Percentiles rank a stretch among this genome's conserved stretches.
Conservation (phyloP, 225 moss, liverwort and hornwort genomes). For the Neckera pumila region DNA sequence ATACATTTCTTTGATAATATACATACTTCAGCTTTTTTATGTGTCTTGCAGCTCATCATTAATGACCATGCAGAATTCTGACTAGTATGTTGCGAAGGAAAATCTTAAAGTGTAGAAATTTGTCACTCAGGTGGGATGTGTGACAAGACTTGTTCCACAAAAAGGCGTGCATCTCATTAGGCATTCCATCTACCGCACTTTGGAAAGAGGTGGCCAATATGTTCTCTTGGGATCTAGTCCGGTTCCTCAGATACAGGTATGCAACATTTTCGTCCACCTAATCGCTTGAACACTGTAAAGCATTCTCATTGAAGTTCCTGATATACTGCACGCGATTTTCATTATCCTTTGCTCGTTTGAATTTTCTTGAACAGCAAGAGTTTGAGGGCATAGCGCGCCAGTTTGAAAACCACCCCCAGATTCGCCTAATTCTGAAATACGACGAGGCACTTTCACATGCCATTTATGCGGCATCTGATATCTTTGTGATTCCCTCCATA, state of each 20-base stretch:
- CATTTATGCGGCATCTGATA: slow-evolving; percentile 88
- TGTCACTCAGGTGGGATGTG: slow-evolving; percentile 73
- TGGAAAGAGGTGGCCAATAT: slow-evolving; percentile 88
- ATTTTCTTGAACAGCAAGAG: slow-evolving; percentile 43
- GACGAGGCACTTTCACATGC: slow-evolving; percentile 91
- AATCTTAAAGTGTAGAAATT: not conserved
- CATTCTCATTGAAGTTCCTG: not conserved
- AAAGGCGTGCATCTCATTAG: slow-evolving; percentile 94
- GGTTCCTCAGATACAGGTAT: slow-evolving; percentile 76
- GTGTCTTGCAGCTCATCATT: not conserved
- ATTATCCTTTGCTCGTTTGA: not conserved
- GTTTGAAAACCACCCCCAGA: slow-evolving; percentile 77
- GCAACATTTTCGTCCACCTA: not conserved
- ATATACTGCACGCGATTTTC: not conserved
- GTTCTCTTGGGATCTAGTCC: slow-evolving; percentile 95
- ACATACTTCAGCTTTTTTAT: not conserved
- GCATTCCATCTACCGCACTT: slow-evolving; percentile 81
- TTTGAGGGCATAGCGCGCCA: slow-evolving; percentile 80
- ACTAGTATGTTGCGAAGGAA: not conserved
- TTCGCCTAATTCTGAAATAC: slow-evolving; percentile 80
- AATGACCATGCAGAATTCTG: not conserved
- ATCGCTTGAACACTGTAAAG: not conserved
- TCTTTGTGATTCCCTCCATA: slow-evolving; percentile 89
- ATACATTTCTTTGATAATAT: too few relatives aligned
- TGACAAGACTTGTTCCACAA: slow-evolving; percentile 92